Conservation (phyloP, 2,329 filamentous ascomycete genomes). For the Cytospora schulzeri region DNA sequence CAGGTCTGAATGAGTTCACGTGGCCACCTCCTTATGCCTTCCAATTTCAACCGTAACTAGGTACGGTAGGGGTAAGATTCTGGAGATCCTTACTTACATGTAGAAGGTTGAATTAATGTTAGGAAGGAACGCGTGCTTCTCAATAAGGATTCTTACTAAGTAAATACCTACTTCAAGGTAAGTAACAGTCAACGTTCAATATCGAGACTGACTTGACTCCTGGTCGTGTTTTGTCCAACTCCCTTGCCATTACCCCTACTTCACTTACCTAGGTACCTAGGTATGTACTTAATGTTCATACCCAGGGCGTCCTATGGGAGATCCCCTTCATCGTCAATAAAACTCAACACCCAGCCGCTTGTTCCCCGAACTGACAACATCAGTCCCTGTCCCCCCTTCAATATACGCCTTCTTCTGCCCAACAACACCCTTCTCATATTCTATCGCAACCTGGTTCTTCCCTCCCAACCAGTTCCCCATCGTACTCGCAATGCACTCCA, state of each 20-base stretch:
- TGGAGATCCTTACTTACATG: too few relatives aligned
- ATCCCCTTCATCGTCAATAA: slow-evolving; percentile 6
- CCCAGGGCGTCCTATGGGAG: not conserved
- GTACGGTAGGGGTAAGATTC: too few relatives aligned
- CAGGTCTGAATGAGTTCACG: not conserved
- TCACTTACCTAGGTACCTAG: not conserved
- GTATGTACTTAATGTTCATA: too few relatives aligned
- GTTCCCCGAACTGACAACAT: slow-evolving; percentile 19
- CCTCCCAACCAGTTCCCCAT: slow-evolving; percentile 21
- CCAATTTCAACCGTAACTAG: too few relatives aligned
- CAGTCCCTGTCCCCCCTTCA: slow-evolving; percentile 8
- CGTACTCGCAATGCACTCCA: slow-evolving; percentile 22
- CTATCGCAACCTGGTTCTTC: slow-evolving; percentile 20
- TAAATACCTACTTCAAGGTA: too few relatives aligned
- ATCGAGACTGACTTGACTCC: too few relatives aligned
- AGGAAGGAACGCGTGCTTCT: too few relatives aligned
- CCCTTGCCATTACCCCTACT: too few relatives aligned
- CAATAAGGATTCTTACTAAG: too few relatives aligned
- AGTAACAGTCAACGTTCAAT: too few relatives aligned
- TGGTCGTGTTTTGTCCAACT: too few relatives aligned
- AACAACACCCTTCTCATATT: slow-evolving; percentile 20
- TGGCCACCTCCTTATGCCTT: not conserved
- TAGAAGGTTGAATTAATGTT: too few relatives aligned
- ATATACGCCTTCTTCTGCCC: slow-evolving; percentile 24
- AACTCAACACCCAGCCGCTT: slow-evolving; percentile 19